Base-by-base conservation (phyloP, 495 filamentous ascomycete genomes). In the Neurospora sp. region DNA sequence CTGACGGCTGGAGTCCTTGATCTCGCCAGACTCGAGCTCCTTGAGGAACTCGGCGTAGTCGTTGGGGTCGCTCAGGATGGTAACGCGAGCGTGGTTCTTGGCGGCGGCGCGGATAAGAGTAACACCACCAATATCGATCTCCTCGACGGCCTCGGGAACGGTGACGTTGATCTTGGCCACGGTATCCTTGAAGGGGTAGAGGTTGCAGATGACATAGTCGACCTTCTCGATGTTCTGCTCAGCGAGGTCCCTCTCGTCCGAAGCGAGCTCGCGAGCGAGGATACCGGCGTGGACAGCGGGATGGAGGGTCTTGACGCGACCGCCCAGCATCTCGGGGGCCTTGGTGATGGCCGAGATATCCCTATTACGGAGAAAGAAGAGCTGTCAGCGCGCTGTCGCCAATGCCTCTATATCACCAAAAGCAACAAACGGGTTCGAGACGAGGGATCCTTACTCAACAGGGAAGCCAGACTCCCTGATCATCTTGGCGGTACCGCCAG, bases 121-220 rank as follows among this genome's bases (percentile, higher is more conserved):
- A 65, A 99, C 96, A 77, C 96, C 96, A 73, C 94, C 95, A 79
- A 99, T 97, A 85, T 99, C 96, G 74, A 99, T 94, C 85, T 98
- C 96, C 84, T 99, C 96, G 27, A 99, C 95, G 68, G 96, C 96
- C 83, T 99, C 96, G 31, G 91, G 88, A 74, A 99, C 91, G 69
- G 94, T 98, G 75, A 98, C 96, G 78, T 97, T 97, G 85, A 96
- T 89, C 86, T 97, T 96, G 72, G 94, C 91, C 72, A 98, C 89
- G 68, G 96, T 98, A 79, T 98, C 94, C 86, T 97, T 97, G 89
- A 99, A 98, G 14, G 94, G 94, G 82, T 98, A 98, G 35, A 99
- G 87, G 84, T 99, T 99, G 91, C 96, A 98, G 78, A 98, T 91
- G 73, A 98, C 94, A 79, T 91, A 99, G 88, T 98, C 94, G 65